Conservation (phyloP, 2,329 filamentous ascomycete species). For the Fusarium sororula region DNA sequence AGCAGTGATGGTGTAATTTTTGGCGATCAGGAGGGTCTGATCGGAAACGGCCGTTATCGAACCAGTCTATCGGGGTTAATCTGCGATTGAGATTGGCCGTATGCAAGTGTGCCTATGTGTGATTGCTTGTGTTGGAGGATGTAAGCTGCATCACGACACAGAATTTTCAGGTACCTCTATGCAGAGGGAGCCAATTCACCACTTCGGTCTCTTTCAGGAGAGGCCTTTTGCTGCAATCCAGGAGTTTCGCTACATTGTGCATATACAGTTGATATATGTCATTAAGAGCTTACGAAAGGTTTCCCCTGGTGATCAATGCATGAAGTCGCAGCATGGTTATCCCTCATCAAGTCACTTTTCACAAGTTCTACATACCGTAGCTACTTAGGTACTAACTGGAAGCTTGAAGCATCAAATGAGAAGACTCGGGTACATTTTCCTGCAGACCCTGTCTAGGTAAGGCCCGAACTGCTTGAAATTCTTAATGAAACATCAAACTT, state of each 20-base stretch:
- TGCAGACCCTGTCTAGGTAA: neutral
- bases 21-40: conserved; percentile 9
- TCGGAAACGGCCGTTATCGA: conserved; percentile 11
- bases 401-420: neutral
- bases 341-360: neutral
- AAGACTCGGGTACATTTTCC: neutral
- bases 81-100: neutral
- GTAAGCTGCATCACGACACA: conserved; percentile 10
- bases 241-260: neutral
- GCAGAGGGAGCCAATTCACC: conserved; percentile 13
- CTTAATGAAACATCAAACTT: neutral
- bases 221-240: neutral
- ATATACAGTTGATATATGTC: neutral
- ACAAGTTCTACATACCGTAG: neutral
- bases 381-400: neutral
- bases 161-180: conserved; percentile 8
- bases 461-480: neutral
- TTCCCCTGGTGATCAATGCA: neutral
- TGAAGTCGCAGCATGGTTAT: neutral
- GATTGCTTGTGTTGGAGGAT: neutral
- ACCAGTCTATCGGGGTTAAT: conserved; percentile 10
- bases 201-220: neutral
- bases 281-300: neutral
- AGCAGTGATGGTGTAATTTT: neutral
- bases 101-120: neutral